A percentile compares a stretch with the other conserved stretches of the same genome.
Evolutionary conservation across 345 rosid species (phyloP).

Genomic region (Xanthoceras sorbifolium): DNA sequence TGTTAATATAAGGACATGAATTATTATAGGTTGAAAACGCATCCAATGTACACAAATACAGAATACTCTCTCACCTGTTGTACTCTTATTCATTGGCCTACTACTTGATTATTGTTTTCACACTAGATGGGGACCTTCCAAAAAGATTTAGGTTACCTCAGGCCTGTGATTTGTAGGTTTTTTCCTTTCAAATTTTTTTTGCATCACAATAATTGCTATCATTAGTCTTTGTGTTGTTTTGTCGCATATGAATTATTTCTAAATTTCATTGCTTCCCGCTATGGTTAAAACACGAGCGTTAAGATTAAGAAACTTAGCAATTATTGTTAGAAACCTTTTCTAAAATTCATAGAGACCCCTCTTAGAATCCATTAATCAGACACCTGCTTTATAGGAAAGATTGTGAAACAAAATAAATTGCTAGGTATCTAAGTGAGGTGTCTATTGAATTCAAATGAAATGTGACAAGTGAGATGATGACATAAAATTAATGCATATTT

Average conservation of each 20-base stretch:
- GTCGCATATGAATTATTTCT: background rate
- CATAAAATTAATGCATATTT: too few relatives aligned
- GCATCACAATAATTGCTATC: background rate
- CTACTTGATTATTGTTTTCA: background rate
- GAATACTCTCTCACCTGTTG: background rate
- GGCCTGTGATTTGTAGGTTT: background rate
- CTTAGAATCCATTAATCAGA: background rate
- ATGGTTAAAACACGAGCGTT: too few relatives aligned
- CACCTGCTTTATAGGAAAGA: too few relatives aligned
- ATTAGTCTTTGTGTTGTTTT: background rate
- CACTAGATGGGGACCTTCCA: constrained; percentile 10
- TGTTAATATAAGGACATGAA: constrained; percentile 7
- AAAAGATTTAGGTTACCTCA: background rate
- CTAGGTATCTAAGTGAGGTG: too few relatives aligned
- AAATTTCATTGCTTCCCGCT: background rate
- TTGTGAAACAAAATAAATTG: background rate
- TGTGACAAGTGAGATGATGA: too few relatives aligned
- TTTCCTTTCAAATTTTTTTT: background rate
- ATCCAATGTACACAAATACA: background rate
- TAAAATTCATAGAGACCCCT: background rate
- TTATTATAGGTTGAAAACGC: background rate
- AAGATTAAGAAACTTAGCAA: too few relatives aligned
- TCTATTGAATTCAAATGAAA: too few relatives aligned
- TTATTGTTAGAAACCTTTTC: background rate
- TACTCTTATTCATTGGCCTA: background rate